phyloP scores from a whole-genome alignment of 495 filamentous ascomycete species.

The Penicillium paradoxum region DNA sequence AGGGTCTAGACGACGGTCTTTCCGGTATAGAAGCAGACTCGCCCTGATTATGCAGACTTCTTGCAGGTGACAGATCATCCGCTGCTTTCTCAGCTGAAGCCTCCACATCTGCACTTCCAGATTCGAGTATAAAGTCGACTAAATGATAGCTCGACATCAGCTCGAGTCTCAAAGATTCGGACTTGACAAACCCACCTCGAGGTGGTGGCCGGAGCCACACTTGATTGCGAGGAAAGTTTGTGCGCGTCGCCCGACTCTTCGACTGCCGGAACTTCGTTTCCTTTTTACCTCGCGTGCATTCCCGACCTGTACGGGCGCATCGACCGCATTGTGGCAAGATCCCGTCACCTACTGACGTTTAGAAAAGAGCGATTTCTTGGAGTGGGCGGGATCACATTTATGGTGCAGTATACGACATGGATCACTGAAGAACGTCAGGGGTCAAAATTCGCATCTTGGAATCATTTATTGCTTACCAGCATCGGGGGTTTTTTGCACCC shows the following conservation, averaged over 20 bases:
- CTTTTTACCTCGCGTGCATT: conserved; percentile 12
- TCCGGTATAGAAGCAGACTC: neutral
- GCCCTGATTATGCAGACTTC: neutral
- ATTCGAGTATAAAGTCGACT: conserved; percentile 26
- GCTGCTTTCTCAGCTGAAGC: neutral
- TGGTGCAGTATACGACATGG: conserved; percentile 23
- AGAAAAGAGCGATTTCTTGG: neutral
- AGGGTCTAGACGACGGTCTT: neutral
- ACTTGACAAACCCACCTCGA: conserved; percentile 13
- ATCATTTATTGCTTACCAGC: neutral
- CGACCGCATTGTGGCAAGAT: conserved; percentile 20
- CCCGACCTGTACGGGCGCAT: conserved; percentile 17
- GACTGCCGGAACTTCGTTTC: conserved; percentile 17
- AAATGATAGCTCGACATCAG: neutral
- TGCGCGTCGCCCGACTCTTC: conserved; percentile 9
- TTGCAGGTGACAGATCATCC: neutral
- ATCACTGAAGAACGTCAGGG: conserved; percentile 10
- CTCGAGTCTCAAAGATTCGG: neutral
- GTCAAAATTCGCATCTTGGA: neutral
- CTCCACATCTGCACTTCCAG: conserved; percentile 16
- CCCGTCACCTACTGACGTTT: conserved; percentile 14
- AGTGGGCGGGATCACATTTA: conserved; percentile 12
- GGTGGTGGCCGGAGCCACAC: conserved; percentile 25
- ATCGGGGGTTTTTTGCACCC: neutral
- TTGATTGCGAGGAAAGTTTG: conserved; percentile 22